Evolutionary conservation across 2,329 filamentous ascomycete genomes (phyloP).

Genomic region (Penicillium sp.): DNA sequence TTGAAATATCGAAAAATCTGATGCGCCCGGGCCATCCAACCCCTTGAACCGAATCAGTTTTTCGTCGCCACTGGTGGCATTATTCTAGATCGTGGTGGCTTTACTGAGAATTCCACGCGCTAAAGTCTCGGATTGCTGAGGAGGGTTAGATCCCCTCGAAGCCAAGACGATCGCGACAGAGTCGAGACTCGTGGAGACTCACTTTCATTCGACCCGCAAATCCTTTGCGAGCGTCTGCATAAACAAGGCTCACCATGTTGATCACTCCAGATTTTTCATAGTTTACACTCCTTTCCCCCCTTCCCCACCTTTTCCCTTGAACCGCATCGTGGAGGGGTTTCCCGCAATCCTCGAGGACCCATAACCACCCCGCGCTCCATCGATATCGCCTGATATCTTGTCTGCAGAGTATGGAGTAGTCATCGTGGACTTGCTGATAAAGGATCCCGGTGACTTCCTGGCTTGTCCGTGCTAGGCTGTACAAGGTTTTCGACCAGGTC

Average conservation of each 20-base stretch:
- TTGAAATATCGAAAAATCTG: not conserved
- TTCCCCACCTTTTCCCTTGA: slow-evolving; percentile 2
- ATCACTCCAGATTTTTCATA: slow-evolving; percentile 10
- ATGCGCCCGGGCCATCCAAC: not conserved
- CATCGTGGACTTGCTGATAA: not conserved
- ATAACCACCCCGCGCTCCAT: no score
- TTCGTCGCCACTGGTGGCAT: slow-evolving; percentile 1
- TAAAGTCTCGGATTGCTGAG: slow-evolving; percentile 7
- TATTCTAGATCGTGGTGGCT: slow-evolving; percentile 1
- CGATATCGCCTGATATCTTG: no score
- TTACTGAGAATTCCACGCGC: not conserved
- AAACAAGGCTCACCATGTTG: slow-evolving; percentile 5
- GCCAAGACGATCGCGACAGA: not conserved
- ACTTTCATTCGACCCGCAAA: slow-evolving; percentile 10
- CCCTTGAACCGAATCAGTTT: not conserved
- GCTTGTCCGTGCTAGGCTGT: slow-evolving; percentile 11
- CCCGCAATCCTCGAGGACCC: slow-evolving; percentile 2
- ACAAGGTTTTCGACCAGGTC: slow-evolving; percentile 16
- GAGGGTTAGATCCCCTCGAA: no score
- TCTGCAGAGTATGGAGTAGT: no score
- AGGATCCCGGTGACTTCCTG: not conserved
- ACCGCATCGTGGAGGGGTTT: no score
- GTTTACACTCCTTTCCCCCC: not conserved
- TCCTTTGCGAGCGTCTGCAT: slow-evolving; percentile 6
- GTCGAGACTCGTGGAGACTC: slow-evolving; percentile 9